Evolutionary conservation across 257 asterid genomes (phyloP).

Genomic region (Ophiorrhiza pumila): DNA sequence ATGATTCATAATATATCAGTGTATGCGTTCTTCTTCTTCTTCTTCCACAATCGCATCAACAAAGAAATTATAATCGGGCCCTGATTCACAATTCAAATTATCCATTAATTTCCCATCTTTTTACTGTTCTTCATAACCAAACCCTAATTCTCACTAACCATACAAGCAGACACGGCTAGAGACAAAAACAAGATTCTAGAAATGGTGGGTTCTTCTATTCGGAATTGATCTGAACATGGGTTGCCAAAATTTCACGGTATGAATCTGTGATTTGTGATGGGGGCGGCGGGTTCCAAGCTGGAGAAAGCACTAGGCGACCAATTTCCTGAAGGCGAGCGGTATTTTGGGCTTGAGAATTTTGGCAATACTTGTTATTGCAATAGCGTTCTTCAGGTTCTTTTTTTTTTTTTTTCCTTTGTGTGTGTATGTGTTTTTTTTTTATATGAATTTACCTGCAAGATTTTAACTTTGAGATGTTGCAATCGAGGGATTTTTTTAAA

Average conservation of each 20-base stretch:
- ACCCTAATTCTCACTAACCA: neutral
- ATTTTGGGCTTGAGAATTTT: slow-evolving; percentile 42
- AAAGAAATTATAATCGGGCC: neutral
- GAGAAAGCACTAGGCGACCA: slow-evolving; percentile 45
- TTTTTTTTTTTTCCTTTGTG: neutral
- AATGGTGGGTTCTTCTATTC: neutral
- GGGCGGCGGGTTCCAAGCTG: slow-evolving; percentile 40
- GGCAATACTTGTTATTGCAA: slow-evolving; percentile 48
- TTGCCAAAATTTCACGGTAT: neutral
- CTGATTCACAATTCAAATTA: neutral
- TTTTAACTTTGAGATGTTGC: neutral
- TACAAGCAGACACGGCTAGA: too few relatives aligned
- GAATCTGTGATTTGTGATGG: slow-evolving; percentile 24
- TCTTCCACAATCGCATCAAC: neutral
- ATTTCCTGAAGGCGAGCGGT: slow-evolving; percentile 44
- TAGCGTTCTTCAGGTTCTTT: slow-evolving; percentile 40
- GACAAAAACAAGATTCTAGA: neutral
- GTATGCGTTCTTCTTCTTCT: neutral
- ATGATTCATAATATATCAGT: neutral
- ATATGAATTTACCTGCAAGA: too few relatives aligned
- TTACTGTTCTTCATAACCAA: neutral
- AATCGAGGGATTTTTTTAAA: neutral
- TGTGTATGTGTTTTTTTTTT: neutral
- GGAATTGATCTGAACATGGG: neutral
- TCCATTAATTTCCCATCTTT: neutral